Conservation (phyloP, 2,329 filamentous ascomycete species). For the Pestalotiopsis sp. region DNA sequence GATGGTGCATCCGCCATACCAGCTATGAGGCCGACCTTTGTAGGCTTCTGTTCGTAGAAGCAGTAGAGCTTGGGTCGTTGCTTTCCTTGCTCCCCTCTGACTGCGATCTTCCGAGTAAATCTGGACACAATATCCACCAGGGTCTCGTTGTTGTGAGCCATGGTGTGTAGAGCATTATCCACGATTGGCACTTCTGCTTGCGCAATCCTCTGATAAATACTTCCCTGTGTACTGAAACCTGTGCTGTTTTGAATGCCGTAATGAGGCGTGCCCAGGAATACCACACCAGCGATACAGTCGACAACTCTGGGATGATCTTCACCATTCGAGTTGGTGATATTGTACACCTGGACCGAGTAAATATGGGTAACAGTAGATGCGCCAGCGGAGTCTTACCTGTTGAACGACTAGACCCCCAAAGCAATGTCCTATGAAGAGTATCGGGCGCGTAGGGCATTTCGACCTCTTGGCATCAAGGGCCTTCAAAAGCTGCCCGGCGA, state of each 20-base stretch:
- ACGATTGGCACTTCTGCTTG: background rate
- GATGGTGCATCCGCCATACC: background rate
- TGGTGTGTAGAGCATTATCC: background rate
- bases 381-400: background rate
- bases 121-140: background rate
- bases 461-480: background rate
- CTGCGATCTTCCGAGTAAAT: background rate
- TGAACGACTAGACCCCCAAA: background rate
- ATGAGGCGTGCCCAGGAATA: conserved; percentile 6
- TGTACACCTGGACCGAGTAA: background rate
- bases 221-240: background rate
- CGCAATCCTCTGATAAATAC: background rate
- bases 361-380: background rate
- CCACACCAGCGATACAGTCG: background rate
- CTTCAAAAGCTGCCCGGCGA: background rate
- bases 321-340: background rate
- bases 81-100: background rate
- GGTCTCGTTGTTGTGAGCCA: background rate
- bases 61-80: background rate
- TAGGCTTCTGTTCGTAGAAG: background rate
- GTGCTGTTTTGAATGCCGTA: background rate
- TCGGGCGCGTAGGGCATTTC: background rate
- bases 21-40: background rate
- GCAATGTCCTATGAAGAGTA: background rate
- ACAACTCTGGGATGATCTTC: background rate